These are phyloP conservation scores for Annulohypoxylon truncatum DNA, from an alignment of 2,329 filamentous ascomycete genomes.

Conservation along the genomic window DNA sequence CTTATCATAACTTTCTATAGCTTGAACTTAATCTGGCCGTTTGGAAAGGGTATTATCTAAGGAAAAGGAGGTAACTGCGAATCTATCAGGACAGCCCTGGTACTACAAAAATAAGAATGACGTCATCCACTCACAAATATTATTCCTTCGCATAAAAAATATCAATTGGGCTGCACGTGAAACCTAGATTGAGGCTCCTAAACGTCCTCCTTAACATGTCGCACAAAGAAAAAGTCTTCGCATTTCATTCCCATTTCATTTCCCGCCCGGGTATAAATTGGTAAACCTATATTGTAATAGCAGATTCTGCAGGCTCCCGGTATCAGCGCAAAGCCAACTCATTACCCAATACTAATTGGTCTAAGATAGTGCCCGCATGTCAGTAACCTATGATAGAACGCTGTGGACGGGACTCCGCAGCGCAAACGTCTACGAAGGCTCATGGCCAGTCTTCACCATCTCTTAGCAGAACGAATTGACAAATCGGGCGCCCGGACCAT, in stretches of 20 bases:
- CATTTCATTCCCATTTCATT: not conserved
- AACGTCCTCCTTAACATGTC: not conserved
- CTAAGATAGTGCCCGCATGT: conserved; percentile 34
- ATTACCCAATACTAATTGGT: conserved; percentile 36
- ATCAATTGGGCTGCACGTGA: conserved; percentile 1
- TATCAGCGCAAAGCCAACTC: conserved; percentile 36
- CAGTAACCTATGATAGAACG: conserved; percentile 31
- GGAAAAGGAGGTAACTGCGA: not conserved
- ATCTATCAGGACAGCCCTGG: not conserved
- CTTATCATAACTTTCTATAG: not conserved
- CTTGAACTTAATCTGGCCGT: not conserved
- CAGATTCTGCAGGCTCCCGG: conserved; percentile 10
- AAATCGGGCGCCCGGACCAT: conserved; percentile 12
- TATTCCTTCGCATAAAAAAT: not conserved
- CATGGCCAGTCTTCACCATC: conserved; percentile 12
- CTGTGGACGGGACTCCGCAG: conserved; percentile 19
- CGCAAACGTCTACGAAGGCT: conserved; percentile 18
- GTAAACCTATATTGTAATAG: conserved; percentile 35
- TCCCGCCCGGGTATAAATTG: conserved; percentile 13
- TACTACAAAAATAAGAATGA: not conserved
- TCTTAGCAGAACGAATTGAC: conserved; percentile 31
- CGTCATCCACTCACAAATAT: conserved; percentile 8
- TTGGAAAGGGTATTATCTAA: too few relatives aligned
- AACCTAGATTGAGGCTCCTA: not conserved
- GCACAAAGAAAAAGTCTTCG: not conserved